phyloP scores from a whole-genome alignment of 352 stramenopile genomes.

The Peronospora belbahrii region DNA sequence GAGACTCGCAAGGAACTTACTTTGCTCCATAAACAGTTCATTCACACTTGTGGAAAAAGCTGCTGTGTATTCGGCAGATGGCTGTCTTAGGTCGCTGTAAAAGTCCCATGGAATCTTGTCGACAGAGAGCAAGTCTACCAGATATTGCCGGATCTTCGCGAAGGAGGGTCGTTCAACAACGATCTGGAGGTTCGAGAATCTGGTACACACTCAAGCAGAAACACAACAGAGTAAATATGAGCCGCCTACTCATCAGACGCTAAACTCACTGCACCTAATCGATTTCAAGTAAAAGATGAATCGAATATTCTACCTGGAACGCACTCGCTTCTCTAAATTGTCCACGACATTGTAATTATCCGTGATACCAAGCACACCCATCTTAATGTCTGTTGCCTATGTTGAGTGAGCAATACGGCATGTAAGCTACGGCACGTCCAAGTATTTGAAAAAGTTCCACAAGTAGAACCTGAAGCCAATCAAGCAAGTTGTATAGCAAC shows the following conservation, averaged over 20 bases:
- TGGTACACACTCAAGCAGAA: constrained; percentile 8
- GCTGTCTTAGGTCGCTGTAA: constrained; percentile 6
- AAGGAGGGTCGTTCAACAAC: constrained; percentile 58
- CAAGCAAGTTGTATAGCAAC: constrained; percentile 77
- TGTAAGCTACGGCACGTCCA: background rate
- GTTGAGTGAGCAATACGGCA: background rate
- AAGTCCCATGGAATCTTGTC: constrained; percentile 25
- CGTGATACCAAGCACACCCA: constrained; percentile 74
- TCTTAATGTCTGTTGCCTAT: constrained; percentile 68
- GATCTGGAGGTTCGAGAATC: constrained; percentile 81
- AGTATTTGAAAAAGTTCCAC: background rate
- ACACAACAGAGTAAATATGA: background rate
- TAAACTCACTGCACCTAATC: background rate
- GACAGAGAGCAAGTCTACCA: constrained; percentile 36
- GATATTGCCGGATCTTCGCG: constrained; percentile 36
- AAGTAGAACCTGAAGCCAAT: constrained; percentile 63
- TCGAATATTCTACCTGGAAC: constrained; percentile 37
- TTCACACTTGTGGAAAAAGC: constrained; percentile 38
- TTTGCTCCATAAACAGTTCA: constrained; percentile 24
- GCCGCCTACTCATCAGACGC: background rate
- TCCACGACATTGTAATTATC: constrained; percentile 77
- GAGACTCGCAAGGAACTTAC: constrained; percentile 42
- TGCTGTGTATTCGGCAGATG: constrained; percentile 24
- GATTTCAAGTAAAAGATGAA: background rate
- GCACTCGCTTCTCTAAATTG: constrained; percentile 76